Base-by-base conservation (phyloP, 202 grass and related monocot genomes). In the Cymbopogon flexuosus region DNA sequence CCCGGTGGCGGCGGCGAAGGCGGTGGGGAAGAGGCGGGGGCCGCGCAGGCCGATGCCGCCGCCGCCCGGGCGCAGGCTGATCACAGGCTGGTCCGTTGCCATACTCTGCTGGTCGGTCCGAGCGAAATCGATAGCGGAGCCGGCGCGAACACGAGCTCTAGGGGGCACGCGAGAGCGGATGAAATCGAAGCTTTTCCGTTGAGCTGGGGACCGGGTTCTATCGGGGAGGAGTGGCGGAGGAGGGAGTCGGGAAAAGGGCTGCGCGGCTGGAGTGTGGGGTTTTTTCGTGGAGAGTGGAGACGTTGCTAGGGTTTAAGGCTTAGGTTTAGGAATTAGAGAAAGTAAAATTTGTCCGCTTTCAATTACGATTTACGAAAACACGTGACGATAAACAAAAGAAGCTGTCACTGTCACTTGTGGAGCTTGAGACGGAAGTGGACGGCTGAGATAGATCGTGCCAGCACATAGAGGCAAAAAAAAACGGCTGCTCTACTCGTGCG, bases 31-130 rank as follows among this genome's bases (percentile, higher is more conserved):
- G 23, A 87, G 77, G 27, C 87, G 80, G 18, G 41, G 58, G 36
- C 45, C 54, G 67, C 92, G 87, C 70, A 79, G 85, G 81, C 92
- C 86, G 68, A 76, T 42, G 71, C 81, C 86, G 52, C 88, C 88
- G 30, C 89, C 93, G 68, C 92, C 93, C 62, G 93, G 93, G 85
- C 93, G 91, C 77, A 96, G 80, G 72, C 85, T 92, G 79, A 92
- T 92, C 80, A 90, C 90, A 27, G 87, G 83, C 85, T 84, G 87
- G 90, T 96, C 90, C 78, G 85, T 79, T 85, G 90, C 78, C 93
- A 92, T 96, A 61, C 41, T 30, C 22, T 3, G 21, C 13, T 24
- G 27, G 27, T 34, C 81, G 27, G 27, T 34, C 81, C 80, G 79
- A 67, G 45, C 69, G 23, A 30, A 82, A 34, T 16, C 68, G n/a